Evolutionary conservation across 225 moss, liverwort and hornwort genomes (phyloP), one percentile per base, ranked within the genome.

Genomic region (Sphagnum tenellum): DNA sequence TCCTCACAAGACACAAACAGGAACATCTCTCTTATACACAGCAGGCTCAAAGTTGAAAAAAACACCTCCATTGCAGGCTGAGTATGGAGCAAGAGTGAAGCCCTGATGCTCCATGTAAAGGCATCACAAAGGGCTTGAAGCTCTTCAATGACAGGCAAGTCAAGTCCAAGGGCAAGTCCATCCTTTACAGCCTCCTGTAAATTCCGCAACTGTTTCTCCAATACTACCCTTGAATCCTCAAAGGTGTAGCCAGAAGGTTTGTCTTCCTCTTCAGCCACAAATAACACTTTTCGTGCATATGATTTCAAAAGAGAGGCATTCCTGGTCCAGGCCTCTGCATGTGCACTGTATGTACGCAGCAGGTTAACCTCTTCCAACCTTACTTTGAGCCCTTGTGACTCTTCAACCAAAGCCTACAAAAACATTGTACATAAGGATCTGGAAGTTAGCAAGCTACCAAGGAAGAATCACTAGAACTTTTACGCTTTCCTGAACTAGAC

Each of bases 11-110:
- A 29, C 29, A 29, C 8, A 66, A 57, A 4, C 45, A 49, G 50
- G 9, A 29, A 12, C 44, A 0, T 61, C 44, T 59, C 52, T 47
- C 53, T 48, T 64, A 62, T 59, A n/a, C 61, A 9, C 52, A 47
- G 66, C 29, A 29, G 56, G 64, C 44, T 60, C 49, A 6, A 46
- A 48, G 45, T 48, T 12, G 13, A 67, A 51, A 71, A 54, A 46
- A 77, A 45, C 67, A 93, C 94, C 87, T 89, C 91, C 66, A 92
- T 69, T 9, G 74, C 69, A 3, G 83, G 82, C 55, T 77, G 80
- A 48, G 66, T 68, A 7, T 65, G 61, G 50, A 88, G 68, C 46
- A 76, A 62, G 12, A 29, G 50, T 9, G 81, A 73, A 45, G 82
- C 78, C 75, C 72, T 79, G 52, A 88, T 56, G 69, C 79, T 79